phyloP scores from a whole-genome alignment of 768 basidiomycete species.

The Amanita thiersii region DNA sequence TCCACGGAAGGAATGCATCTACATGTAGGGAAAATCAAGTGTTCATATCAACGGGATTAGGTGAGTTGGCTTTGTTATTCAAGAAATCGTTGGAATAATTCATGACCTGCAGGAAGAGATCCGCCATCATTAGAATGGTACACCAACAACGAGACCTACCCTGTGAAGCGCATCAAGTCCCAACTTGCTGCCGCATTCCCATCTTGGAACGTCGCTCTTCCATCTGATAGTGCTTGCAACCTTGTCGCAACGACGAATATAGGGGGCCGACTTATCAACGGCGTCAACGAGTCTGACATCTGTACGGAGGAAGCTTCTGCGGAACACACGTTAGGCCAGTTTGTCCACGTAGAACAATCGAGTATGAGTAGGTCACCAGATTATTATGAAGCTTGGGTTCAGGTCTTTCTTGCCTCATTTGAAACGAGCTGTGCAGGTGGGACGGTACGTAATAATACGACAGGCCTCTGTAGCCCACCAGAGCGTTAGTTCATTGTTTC shows the following conservation, averaged over 20 bases:
- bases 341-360: not conserved
- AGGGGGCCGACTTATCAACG: conserved; percentile 36
- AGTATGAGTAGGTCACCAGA: not conserved
- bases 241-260: conserved; percentile 39
- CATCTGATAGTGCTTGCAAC: conserved; percentile 29
- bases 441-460: conserved; percentile 11
- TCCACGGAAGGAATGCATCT: conserved; percentile 34
- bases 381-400: not conserved
- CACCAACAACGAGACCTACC: conserved; percentile 20
- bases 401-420: not conserved
- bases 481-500: too few species aligned
- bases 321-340: conserved; percentile 12
- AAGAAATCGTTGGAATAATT: not conserved
- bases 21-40: conserved; percentile 31
- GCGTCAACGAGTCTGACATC: conserved; percentile 19
- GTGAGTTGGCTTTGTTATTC: conserved; percentile 19
- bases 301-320: conserved; percentile 21
- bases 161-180: conserved; percentile 26
- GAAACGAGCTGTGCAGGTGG: conserved; percentile 11
- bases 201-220: conserved; percentile 28
- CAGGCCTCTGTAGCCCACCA: too few species aligned
- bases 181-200: conserved; percentile 24
- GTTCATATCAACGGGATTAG: conserved; percentile 39
- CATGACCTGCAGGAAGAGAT: conserved; percentile 12
- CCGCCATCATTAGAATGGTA: conserved; percentile 29